A percentile compares a stretch with the other conserved stretches of the same genome.
Evolutionary conservation across 495 filamentous ascomycete genomes (phyloP).

Genomic region (Aspergillus sclerotiicarbonarius): DNA sequence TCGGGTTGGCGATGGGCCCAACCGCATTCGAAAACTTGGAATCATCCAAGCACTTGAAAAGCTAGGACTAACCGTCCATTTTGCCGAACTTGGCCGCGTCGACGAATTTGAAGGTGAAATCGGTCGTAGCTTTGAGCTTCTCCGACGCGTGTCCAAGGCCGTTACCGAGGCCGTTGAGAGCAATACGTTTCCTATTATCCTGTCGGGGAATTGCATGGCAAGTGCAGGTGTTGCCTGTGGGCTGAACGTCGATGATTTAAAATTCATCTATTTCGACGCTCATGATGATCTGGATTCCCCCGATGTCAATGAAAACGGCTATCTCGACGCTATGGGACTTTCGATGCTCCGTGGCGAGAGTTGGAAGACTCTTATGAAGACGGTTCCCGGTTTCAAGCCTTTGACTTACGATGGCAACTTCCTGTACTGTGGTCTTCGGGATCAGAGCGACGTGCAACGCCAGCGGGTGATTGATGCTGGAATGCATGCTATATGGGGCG

Average conservation of each 20-base stretch:
- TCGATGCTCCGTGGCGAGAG: slow-evolving; percentile 30
- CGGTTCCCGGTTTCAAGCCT: slow-evolving; percentile 21
- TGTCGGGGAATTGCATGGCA: slow-evolving; percentile 29
- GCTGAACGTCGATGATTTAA: slow-evolving; percentile 15
- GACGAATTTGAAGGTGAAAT: slow-evolving; percentile 29
- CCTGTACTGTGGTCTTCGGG: slow-evolving; percentile 24
- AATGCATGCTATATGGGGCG: slow-evolving; percentile 22
- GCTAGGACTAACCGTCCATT: slow-evolving; percentile 10
- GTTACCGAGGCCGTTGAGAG: slow-evolving; percentile 16
- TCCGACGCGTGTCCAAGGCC: slow-evolving; percentile 21
- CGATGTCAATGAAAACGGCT: slow-evolving; percentile 28
- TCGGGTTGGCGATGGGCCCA: slow-evolving; percentile 27
- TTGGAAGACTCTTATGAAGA: slow-evolving; percentile 24
- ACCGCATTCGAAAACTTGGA: slow-evolving; percentile 18
- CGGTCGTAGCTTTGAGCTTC: slow-evolving; percentile 26
- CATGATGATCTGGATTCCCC: slow-evolving; percentile 30
- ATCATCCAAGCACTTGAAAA: slow-evolving; percentile 14
- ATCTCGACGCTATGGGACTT: slow-evolving; percentile 27
- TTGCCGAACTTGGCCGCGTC: slow-evolving; percentile 18
- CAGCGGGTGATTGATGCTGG: slow-evolving; percentile 24
- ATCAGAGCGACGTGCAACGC: slow-evolving; percentile 18
- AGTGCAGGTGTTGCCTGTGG: slow-evolving; percentile 24
- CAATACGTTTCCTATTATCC: slow-evolving; percentile 21
- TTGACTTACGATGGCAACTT: slow-evolving; percentile 18
- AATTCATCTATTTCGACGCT: slow-evolving; percentile 26